phyloP scores from a whole-genome alignment of 2,329 filamentous ascomycete genomes.

The Beauveria caledonica region DNA sequence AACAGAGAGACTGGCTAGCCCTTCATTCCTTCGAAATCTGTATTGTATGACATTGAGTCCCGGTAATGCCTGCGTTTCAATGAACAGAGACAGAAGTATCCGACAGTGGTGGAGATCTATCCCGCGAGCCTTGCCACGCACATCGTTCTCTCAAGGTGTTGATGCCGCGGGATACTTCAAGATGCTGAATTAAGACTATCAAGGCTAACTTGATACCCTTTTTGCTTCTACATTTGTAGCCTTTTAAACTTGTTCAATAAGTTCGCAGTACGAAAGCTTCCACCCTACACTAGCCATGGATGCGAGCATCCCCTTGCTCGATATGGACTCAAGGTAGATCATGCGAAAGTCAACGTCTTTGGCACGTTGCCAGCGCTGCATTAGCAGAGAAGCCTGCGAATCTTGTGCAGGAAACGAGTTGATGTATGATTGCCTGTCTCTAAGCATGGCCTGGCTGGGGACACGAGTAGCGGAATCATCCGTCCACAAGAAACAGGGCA shows the following conservation, averaged over 20 bases:
- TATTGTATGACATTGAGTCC: too few species aligned
- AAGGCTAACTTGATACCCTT: too few species aligned
- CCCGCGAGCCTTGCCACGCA: too few species aligned
- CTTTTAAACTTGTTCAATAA: slow-evolving; percentile 5
- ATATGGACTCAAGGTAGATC: slow-evolving; percentile 3
- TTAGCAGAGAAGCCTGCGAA: neutral
- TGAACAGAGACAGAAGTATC: too few species aligned
- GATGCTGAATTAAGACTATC: too few species aligned
- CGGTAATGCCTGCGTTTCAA: too few species aligned
- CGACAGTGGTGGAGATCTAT: too few species aligned
- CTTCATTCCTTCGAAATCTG: too few species aligned
- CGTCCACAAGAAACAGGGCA: slow-evolving; percentile 5
- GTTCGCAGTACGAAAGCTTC: slow-evolving; percentile 3
- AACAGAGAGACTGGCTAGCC: too few species aligned
- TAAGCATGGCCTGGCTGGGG: slow-evolving; percentile 1
- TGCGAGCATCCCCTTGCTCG: slow-evolving; percentile 4
- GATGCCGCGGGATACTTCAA: too few species aligned
- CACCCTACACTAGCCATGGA: slow-evolving; percentile 7
- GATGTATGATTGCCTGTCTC: slow-evolving; percentile 2
- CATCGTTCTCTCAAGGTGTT: too few species aligned
- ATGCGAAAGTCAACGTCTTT: slow-evolving; percentile 6
- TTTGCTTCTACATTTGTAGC: too few species aligned
- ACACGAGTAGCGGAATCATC: neutral
- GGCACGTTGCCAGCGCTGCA: slow-evolving; percentile 3
- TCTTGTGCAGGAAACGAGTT: neutral